A percentile compares a stretch with the other conserved stretches of the same genome.
phyloP scores from a whole-genome alignment of 2,329 filamentous ascomycete species.

The Thelonectria blattea region DNA sequence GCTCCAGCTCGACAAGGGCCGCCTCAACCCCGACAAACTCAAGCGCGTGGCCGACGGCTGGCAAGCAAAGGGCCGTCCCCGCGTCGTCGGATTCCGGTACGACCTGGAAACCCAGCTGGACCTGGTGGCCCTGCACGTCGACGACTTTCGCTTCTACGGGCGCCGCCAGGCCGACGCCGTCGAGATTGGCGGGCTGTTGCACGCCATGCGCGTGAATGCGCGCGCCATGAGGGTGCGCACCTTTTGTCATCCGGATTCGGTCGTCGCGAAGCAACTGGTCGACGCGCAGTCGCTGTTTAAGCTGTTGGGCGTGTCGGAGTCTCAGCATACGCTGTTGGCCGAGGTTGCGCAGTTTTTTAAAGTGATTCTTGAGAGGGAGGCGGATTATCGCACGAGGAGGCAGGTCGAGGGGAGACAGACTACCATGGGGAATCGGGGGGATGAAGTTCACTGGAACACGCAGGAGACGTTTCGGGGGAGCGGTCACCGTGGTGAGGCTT shows the following conservation, averaged over 20 bases:
- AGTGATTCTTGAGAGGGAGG: constrained; percentile 56
- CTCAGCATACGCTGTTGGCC: constrained; percentile 53
- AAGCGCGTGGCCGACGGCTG: constrained; percentile 59
- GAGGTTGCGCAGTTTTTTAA: constrained; percentile 63
- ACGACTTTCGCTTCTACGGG: constrained; percentile 62
- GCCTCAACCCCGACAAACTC: constrained; percentile 57
- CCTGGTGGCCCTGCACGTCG: constrained; percentile 55
- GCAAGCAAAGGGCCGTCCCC: constrained; percentile 59
- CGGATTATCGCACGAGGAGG: constrained; percentile 35
- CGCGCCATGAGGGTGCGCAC: constrained; percentile 60
- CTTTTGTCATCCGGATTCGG: constrained; percentile 63
- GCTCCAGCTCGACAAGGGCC: constrained; percentile 60
- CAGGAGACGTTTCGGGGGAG: background rate
- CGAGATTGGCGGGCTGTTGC: constrained; percentile 55
- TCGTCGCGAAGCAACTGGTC: constrained; percentile 63
- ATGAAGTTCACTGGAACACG: constrained; percentile 19
- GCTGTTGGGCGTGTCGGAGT: constrained; percentile 53
- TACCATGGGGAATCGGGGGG: constrained; percentile 13
- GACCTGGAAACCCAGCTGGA: constrained; percentile 67
- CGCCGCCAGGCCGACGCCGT: constrained; percentile 49
- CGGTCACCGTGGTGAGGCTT: background rate
- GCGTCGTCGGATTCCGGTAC: constrained; percentile 63
- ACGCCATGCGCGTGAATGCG: constrained; percentile 59
- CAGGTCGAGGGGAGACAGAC: constrained; percentile 28
- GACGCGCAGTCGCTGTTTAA: constrained; percentile 59